Conservation (phyloP, 805 yeast species). For the Spathaspora passalidarum region DNA sequence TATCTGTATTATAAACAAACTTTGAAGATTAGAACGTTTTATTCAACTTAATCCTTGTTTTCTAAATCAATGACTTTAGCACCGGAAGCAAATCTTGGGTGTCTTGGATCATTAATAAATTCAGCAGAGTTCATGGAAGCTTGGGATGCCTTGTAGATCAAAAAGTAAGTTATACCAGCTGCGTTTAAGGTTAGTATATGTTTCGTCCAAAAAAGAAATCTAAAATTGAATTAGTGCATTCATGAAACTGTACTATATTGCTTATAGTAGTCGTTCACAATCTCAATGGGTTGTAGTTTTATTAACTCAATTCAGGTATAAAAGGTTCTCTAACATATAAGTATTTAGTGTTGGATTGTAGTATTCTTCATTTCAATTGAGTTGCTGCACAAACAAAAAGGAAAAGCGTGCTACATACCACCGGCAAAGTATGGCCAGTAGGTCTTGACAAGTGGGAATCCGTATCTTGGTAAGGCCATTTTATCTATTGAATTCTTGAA, state of each 20-base stretch:
- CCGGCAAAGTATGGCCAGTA: constrained; percentile 90
- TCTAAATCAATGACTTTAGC: constrained; percentile 38
- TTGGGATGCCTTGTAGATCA: constrained; percentile 64
- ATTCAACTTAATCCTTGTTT: constrained; percentile 14
- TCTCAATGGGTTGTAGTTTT: no score
- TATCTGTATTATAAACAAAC: neutral
- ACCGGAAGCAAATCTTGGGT: constrained; percentile 65
- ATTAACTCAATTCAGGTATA: neutral
- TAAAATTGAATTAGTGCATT: neutral
- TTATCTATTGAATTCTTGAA: neutral
- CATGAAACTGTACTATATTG: neutral
- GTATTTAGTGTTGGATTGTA: neutral
- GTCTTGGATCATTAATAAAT: constrained; percentile 92
- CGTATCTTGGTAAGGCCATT: constrained; percentile 29
- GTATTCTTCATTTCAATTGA: neutral
- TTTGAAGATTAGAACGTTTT: neutral
- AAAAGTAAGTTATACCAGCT: constrained; percentile 64
- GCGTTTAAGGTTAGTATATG: constrained; percentile 21
- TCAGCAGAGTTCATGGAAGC: constrained; percentile 72
- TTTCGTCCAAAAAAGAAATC: no score
- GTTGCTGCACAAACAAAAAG: neutral
- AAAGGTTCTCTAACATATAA: neutral
- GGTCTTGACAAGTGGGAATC: constrained; percentile 59
- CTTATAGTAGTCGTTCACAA: neutral
- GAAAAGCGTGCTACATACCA: constrained; percentile 46